phyloP scores from a whole-genome alignment of 1,139 yeast genomes.

The Magnusiomyces ingens region DNA sequence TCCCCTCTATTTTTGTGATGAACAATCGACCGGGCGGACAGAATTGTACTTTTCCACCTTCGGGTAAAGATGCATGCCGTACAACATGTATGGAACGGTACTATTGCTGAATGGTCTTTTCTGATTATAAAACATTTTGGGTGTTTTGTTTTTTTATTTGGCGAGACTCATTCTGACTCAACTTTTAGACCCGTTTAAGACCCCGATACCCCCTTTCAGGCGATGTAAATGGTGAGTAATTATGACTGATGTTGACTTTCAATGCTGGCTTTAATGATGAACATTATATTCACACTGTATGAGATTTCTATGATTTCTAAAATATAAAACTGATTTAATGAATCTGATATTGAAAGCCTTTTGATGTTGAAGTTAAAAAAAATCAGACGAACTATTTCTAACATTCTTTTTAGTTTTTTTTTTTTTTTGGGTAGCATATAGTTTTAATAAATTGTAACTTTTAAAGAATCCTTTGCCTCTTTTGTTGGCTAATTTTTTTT shows the following conservation, averaged over 20 bases:
- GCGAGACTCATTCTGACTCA: not conserved
- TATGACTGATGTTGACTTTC: not conserved
- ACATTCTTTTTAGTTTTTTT: too few relatives aligned
- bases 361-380: too few relatives aligned
- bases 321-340: constrained; percentile 32
- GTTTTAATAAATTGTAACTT: too few relatives aligned
- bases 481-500: too few relatives aligned
- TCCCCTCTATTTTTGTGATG: constrained; percentile 22
- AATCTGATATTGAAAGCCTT: constrained; percentile 22
- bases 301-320: constrained; percentile 24
- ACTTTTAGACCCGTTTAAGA: too few relatives aligned
- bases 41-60: constrained; percentile 13
- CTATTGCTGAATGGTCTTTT: constrained; percentile 21
- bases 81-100: constrained; percentile 26
- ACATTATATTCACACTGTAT: constrained; percentile 32
- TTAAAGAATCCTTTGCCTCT: too few relatives aligned
- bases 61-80: constrained; percentile 23
- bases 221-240: constrained; percentile 4
- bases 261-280: constrained; percentile 24
- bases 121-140: constrained; percentile 10
- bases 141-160: constrained; percentile 2
- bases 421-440: too few relatives aligned
- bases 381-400: too few relatives aligned
- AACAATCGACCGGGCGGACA: constrained; percentile 35
- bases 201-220: too few relatives aligned